Evolutionary conservation across 164 flowering plant species (phyloP).

Genomic region (Cinnamomum micranthum): DNA sequence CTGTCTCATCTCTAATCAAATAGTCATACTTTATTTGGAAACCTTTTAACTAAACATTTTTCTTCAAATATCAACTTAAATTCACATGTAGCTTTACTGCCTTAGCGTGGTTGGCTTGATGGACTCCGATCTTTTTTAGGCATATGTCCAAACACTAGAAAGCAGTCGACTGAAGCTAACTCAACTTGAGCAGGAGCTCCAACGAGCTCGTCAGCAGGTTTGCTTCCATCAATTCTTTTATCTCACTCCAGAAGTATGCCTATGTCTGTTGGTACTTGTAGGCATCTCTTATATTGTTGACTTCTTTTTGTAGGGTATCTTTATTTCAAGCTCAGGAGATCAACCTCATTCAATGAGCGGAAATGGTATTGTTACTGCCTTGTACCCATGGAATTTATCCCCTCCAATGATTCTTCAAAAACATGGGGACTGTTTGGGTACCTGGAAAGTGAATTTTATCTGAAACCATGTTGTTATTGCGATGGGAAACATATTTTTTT

Average conservation of each 20-base stretch:
- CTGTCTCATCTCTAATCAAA: too few relatives aligned
- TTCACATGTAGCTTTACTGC: too few relatives aligned
- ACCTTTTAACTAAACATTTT: too few relatives aligned
- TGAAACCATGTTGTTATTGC: too few relatives aligned
- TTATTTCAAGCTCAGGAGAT: constrained; percentile 85
- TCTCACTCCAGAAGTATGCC: background rate
- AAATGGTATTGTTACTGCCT: constrained; percentile 53
- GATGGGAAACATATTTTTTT: too few relatives aligned
- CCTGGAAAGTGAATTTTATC: background rate
- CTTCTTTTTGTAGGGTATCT: constrained; percentile 57
- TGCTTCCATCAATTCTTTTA: background rate
- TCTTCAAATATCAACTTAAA: too few relatives aligned
- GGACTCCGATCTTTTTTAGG: constrained; percentile 32
- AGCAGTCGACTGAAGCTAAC: constrained; percentile 81
- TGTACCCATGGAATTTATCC: background rate
- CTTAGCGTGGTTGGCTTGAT: background rate
- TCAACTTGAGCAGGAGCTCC: constrained; percentile 94
- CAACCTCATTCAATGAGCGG: constrained; percentile 79
- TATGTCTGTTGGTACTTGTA: background rate
- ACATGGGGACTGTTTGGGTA: background rate
- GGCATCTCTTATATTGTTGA: background rate
- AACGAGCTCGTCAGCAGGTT: constrained; percentile 93
- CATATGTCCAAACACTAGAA: constrained; percentile 94
- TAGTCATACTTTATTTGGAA: too few relatives aligned
- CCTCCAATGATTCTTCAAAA: background rate